Percentiles rank a stretch among this genome's conserved stretches.
Conservation (phyloP, 2,329 filamentous ascomycete genomes). For the Claviceps sorghi region DNA sequence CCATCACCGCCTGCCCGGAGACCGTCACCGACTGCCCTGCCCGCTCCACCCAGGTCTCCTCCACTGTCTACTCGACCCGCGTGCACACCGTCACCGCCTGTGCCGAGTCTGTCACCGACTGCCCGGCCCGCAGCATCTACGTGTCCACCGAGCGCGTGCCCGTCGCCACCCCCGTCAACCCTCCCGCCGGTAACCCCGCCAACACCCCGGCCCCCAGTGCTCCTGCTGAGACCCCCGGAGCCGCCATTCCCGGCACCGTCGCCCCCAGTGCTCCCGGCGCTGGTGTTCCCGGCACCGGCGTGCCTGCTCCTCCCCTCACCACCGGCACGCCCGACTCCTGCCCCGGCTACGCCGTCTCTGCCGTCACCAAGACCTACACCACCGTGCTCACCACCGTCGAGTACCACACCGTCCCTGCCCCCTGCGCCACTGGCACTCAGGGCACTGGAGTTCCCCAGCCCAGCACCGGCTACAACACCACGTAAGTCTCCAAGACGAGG, state of each 20-base stretch:
- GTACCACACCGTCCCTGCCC: slow-evolving; percentile 33
- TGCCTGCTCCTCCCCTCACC: slow-evolving; percentile 8
- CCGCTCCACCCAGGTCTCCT: slow-evolving; percentile 23
- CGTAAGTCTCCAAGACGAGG: no score
- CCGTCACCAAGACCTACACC: slow-evolving; percentile 41
- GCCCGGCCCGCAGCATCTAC: slow-evolving; percentile 31
- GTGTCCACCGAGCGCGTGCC: slow-evolving; percentile 18
- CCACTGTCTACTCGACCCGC: slow-evolving; percentile 40
- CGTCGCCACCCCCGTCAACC: slow-evolving; percentile 13
- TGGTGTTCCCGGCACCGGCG: background rate
- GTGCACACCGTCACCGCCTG: slow-evolving; percentile 49
- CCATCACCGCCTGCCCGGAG: slow-evolving; percentile 46
- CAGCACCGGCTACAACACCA: slow-evolving; percentile 20
- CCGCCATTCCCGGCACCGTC: background rate
- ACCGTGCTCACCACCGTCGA: slow-evolving; percentile 40
- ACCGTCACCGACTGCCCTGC: slow-evolving; percentile 48
- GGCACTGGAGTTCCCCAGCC: slow-evolving; percentile 25
- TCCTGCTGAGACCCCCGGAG: slow-evolving; percentile 5
- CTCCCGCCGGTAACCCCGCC: slow-evolving; percentile 8
- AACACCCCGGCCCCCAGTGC: background rate
- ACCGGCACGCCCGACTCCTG: slow-evolving; percentile 8
- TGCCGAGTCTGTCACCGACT: slow-evolving; percentile 46
- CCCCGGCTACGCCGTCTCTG: slow-evolving; percentile 29
- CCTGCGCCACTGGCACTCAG: slow-evolving; percentile 24
- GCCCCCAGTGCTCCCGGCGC: background rate